phyloP scores from a whole-genome alignment of 345 rosid genomes.

The Salix suchowensis region DNA sequence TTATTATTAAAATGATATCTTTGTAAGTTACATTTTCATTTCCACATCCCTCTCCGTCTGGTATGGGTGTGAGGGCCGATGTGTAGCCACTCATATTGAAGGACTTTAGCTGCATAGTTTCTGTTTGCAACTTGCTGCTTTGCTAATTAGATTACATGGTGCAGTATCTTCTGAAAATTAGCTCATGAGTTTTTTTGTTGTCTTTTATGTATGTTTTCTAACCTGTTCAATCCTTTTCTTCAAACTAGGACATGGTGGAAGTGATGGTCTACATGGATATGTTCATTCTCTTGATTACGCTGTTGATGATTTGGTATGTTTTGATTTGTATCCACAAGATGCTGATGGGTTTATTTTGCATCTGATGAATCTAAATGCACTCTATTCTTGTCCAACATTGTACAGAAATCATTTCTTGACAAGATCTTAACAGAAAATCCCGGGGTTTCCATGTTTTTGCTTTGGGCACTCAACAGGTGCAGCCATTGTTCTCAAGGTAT shows the following conservation, averaged over 20 bases:
- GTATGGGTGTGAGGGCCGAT: neutral
- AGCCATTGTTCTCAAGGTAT: conserved; percentile 33
- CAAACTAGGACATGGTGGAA: conserved; percentile 30
- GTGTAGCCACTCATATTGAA: neutral
- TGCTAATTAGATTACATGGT: neutral
- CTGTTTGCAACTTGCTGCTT: neutral
- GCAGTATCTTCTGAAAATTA: neutral
- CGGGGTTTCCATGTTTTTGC: conserved; percentile 29
- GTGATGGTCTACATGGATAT: conserved; percentile 29
- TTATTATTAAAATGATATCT: neutral
- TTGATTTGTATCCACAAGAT: neutral
- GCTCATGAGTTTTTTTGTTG: neutral
- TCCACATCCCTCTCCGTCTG: neutral
- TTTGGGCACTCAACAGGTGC: conserved; percentile 33
- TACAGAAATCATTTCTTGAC: conserved; percentile 23
- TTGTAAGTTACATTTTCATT: neutral
- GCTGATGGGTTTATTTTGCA: neutral
- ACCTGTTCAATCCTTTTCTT: neutral
- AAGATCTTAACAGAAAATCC: conserved; percentile 27
- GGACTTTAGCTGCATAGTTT: neutral
- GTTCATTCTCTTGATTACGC: conserved; percentile 29
- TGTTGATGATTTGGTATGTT: conserved; percentile 26
- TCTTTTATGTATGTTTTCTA: neutral
- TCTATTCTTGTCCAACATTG: neutral
- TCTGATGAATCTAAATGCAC: neutral